Base-by-base conservation (phyloP, 306 rosid genomes). In the Comarum palustre region DNA sequence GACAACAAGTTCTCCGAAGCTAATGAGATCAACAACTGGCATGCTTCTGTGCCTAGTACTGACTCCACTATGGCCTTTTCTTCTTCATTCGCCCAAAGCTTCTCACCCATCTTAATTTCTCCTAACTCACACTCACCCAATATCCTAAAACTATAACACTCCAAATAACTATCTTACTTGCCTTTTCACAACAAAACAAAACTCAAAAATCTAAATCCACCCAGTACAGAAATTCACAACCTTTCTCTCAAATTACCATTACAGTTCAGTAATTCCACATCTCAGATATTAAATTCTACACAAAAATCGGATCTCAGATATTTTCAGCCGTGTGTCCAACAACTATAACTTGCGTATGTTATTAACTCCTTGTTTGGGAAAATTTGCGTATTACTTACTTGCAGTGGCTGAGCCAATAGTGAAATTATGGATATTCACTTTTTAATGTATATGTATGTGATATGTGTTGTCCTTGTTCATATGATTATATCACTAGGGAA, bases 31-130 rank as follows among this genome's bases (percentile, higher is more conserved):
- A 95, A 83, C 68, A 84, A 87, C 25, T 84, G 88, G 78, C 86
- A 85, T 4, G 99, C 97, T 68, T 92, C 97, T 4, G 87, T 32
- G 52, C 97, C 99, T 73, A 94, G 48, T 22, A 94, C 91, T 64
- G 96, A 85, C 76, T 91, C 96, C 71, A 94, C 79, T 86, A 88
- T 57, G 51, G 75, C 92, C 79, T 84, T 94, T 5, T 86, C 97
- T 75, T 91, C 94, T 60, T 89, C 90, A 12, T 76, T 88, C 84
- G 59, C 81, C 90, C 90, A 94, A 73, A 94, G 87, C 42, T 82
- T 91, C 68, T 85, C 96, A 74, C 77, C 81, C 84, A 86, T 88
- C 79, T 73, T 59, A 72, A 19, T 8, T 75, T 64, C 67, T 74
- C 75, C 69, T 6, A 45, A 81, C 71, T 68, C 82, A 82, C 42